phyloP scores from a whole-genome alignment of 2,329 filamentous ascomycete species.

The Sordariomycetes sp. region DNA sequence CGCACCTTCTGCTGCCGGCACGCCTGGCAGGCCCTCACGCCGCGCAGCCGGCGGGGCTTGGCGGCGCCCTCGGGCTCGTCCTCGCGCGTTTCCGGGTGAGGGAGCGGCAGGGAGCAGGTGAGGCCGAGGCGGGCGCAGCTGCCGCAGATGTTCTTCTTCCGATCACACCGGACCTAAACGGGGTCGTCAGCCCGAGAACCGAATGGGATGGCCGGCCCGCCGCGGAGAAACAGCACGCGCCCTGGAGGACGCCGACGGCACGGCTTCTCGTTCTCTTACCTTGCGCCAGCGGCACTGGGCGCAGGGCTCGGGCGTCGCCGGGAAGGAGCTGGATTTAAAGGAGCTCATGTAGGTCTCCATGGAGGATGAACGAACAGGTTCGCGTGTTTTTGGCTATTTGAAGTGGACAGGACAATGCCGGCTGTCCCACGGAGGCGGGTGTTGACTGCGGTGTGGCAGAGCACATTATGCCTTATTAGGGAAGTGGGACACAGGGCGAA shows the following conservation, averaged over 20 bases:
- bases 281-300: conserved; percentile 1
- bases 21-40: conserved; percentile 43
- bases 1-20: not conserved
- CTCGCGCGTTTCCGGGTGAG: conserved; percentile 26
- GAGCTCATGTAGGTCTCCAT: not conserved
- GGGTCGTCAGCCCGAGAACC: not conserved
- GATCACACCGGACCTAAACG: conserved; percentile 41
- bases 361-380: not conserved
- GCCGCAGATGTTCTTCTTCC: conserved; percentile 39
- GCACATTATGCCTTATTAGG: not conserved
- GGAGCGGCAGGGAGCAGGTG: conserved; percentile 35
- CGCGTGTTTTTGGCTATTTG: no score
- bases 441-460: no score
- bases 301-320: not conserved
- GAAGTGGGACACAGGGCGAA: not conserved
- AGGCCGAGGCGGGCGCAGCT: conserved; percentile 50
- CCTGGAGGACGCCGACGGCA: not conserved
- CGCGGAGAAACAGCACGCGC: no score
- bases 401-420: no score
- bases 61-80: conserved; percentile 12
- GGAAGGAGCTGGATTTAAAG: not conserved
- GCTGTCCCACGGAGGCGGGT: no score
- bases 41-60: conserved; percentile 37
- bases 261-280: conserved; percentile 1
- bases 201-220: not conserved